Conservation (phyloP, 257 asterid species). For the Solanum appendiculatum region DNA sequence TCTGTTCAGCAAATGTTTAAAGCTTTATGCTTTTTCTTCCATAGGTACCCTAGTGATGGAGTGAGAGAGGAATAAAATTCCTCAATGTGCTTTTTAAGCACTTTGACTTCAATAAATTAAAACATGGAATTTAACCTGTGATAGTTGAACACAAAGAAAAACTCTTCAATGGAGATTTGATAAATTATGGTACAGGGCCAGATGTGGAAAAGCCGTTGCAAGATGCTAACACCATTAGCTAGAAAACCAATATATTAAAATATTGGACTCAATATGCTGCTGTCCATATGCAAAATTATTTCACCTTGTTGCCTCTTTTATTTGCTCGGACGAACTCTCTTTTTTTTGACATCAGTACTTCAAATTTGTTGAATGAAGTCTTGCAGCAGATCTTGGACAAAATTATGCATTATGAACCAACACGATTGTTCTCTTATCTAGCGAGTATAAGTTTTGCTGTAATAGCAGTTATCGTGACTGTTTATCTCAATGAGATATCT, state of each 20-base stretch:
- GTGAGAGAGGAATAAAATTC: background rate
- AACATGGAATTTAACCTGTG: background rate
- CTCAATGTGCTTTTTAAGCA: background rate
- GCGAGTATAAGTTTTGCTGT: background rate
- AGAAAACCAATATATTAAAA: background rate
- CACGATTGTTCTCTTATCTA: background rate
- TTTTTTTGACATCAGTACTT: background rate
- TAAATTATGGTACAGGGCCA: background rate
- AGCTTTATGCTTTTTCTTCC: background rate
- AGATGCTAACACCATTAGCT: background rate
- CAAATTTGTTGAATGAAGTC: background rate
- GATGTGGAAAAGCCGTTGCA: background rate
- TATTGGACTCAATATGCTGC: background rate
- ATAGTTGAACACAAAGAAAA: background rate
- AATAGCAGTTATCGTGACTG: background rate
- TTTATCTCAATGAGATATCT: background rate
- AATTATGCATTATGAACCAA: background rate
- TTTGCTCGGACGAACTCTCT: background rate
- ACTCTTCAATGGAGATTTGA: background rate
- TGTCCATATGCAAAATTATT: background rate
- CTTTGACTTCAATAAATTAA: background rate
- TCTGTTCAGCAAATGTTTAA: background rate
- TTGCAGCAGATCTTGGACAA: background rate
- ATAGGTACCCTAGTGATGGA: background rate
- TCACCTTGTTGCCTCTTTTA: background rate